Base-by-base conservation (phyloP, 148 eudicot species). In the Hydrangea macrophylla region DNA sequence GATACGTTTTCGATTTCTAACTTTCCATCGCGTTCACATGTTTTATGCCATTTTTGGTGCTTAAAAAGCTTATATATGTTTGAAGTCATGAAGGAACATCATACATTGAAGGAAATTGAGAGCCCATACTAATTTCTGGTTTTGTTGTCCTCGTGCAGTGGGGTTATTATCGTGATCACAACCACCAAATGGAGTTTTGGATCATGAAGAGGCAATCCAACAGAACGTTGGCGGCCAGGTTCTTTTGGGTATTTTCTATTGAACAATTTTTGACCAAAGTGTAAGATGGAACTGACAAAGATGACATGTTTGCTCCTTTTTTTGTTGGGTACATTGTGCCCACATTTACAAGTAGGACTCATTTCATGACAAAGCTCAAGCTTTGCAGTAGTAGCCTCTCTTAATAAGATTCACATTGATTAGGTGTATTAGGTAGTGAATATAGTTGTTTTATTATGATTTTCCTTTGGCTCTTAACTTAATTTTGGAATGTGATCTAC, bases 191-290 rank as follows among this genome's bases (percentile, higher is more conserved):
- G 96, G 95, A 54, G 83, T 93, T 67, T 62, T 93, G 71, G 98
- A 93, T 58, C 98, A 93, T 67, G 96, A 93, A 84, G 98, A 90
- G 72, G 96, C 96, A 27, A 80, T 86, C 66, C 82, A 77, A 55
- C 96, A 90, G 71, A 88, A 90, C 36, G 90, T 88, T 7, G 98
- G 96, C 22, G 95, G 95, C 64, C 92, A 88, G 81, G 98, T 93
- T 71, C 80, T n/a, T n/a, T 93, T 60, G 96, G 98, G 59, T 90
- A 85, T n/a, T 67, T 93, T 93, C 62, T 85, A 90, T 69, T 88
- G 68, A 78, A 54, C 17, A 45, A 22, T 25, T 17, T 25, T 58
- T 13, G 18, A 65, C 50, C 9, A 17, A 22, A 32, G 7, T 13
- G 20, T 36, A 45, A 25, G 57, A 18, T 48, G 53, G 18, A 48